Evolutionary conservation across 2,329 filamentous ascomycete genomes (phyloP).

Genomic region (Gnomoniopsis sp.): DNA sequence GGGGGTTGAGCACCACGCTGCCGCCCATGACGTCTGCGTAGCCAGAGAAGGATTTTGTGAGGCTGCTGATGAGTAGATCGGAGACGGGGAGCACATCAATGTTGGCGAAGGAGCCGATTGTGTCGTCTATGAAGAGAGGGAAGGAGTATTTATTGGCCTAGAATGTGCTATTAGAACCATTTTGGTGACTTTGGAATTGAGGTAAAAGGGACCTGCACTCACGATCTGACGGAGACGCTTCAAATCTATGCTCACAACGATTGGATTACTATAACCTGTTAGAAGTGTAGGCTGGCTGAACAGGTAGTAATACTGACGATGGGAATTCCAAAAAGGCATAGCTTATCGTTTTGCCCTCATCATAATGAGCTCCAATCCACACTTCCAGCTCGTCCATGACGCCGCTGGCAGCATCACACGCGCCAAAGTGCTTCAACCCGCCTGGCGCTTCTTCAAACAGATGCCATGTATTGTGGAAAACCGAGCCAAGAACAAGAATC

Average conservation of each 20-base stretch:
- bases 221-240: constrained; percentile 36
- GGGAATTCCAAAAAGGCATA: constrained; percentile 50
- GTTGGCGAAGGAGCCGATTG: constrained; percentile 44
- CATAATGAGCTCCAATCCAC: constrained; percentile 39
- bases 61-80: constrained; percentile 48
- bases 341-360: constrained; percentile 35
- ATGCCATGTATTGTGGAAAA: constrained; percentile 48
- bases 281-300: too few relatives aligned
- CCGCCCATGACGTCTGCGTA: constrained; percentile 53
- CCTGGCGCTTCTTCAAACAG: constrained; percentile 41
- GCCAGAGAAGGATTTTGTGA: constrained; percentile 59
- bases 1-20: constrained; percentile 46
- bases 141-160: constrained; percentile 40
- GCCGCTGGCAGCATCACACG: constrained; percentile 34
- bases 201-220: constrained; percentile 25
- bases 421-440: constrained; percentile 46
- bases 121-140: constrained; percentile 46
- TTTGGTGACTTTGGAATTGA: constrained; percentile 6
- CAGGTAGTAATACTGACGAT: too few relatives aligned
- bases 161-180: not conserved
- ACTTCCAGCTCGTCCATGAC: constrained; percentile 40
- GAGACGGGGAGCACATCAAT: constrained; percentile 46
- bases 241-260: constrained; percentile 40
- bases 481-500: constrained; percentile 45
- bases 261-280: constrained; percentile 34